Percentiles rank a stretch among this genome's conserved stretches.
These are phyloP conservation scores for Nakaseomyces kungkrabaensis DNA, from an alignment of 1,139 yeast genomes.

Conservation along the genomic window DNA sequence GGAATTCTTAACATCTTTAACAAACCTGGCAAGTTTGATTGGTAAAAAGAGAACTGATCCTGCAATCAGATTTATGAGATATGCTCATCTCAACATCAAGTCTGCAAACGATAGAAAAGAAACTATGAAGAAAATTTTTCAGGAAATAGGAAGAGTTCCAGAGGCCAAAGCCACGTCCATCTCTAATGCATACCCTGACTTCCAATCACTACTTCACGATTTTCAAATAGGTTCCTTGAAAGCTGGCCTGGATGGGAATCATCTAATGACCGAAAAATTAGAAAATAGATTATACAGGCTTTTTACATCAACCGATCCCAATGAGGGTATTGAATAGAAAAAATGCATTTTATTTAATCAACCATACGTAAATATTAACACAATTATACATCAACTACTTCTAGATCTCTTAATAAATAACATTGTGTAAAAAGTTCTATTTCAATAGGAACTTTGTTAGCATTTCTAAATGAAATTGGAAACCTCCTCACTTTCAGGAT, in stretches of 20 bases:
- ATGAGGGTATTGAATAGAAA: constrained; percentile 29
- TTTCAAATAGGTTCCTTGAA: constrained; percentile 24
- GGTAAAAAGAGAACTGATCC: constrained; percentile 47
- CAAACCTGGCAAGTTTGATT: constrained; percentile 47
- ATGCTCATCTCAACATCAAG: constrained; percentile 44
- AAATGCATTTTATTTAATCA: neutral
- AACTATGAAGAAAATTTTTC: constrained; percentile 40
- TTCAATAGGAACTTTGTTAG: no score
- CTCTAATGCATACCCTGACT: constrained; percentile 31
- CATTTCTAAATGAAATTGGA: no score
- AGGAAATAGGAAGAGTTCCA: constrained; percentile 50
- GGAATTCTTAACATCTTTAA: constrained; percentile 47
- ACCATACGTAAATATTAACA: no score
- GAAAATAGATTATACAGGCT: constrained; percentile 39
- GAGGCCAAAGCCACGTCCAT: constrained; percentile 31
- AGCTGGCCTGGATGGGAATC: constrained; percentile 31
- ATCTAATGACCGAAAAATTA: constrained; percentile 33
- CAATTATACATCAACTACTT: neutral
- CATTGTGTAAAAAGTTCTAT: constrained; percentile 34
- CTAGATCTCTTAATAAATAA: constrained; percentile 28
- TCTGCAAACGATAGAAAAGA: constrained; percentile 43
- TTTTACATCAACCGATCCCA: constrained; percentile 43
- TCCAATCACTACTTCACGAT: constrained; percentile 33
- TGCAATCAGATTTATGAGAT: constrained; percentile 41
- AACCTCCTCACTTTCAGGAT: no score